Conservation (phyloP, 371 early-diverging fungal genomes). For the Lichtheimia ramosa region DNA sequence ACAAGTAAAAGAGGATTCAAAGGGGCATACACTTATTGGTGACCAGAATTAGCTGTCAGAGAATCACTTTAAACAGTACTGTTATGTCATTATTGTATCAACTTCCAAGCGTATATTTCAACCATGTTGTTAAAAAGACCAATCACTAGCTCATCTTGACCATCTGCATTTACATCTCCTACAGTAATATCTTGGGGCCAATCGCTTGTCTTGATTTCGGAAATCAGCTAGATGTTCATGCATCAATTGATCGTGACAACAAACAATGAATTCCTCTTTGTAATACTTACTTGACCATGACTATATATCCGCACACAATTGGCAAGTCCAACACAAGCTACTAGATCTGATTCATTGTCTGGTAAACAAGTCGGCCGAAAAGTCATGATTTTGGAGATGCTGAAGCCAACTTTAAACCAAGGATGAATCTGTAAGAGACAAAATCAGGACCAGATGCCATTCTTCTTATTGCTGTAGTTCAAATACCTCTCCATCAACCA, state of each 20-base stretch:
- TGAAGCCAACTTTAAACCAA: slow-evolving; percentile 38
- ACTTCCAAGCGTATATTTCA: slow-evolving; percentile 38
- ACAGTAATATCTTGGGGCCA: slow-evolving; percentile 45
- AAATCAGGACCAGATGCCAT: neutral
- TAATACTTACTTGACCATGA: slow-evolving; percentile 31
- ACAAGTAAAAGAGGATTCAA: no score
- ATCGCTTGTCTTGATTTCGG: slow-evolving; percentile 32
- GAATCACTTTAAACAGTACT: no score
- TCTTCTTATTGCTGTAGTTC: neutral
- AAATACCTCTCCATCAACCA: slow-evolving; percentile 44
- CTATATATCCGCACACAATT: slow-evolving; percentile 36
- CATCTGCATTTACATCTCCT: slow-evolving; percentile 50
- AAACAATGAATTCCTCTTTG: neutral
- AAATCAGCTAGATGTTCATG: slow-evolving; percentile 21
- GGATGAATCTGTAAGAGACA: slow-evolving; percentile 24
- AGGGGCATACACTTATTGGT: no score
- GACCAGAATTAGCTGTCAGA: no score
- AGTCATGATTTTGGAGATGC: slow-evolving; percentile 24
- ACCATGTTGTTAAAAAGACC: slow-evolving; percentile 42
- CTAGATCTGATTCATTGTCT: slow-evolving; percentile 35
- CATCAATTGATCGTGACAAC: neutral
- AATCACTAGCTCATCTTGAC: slow-evolving; percentile 42
- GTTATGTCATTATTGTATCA: neutral
- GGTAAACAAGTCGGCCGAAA: slow-evolving; percentile 31
- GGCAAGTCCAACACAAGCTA: slow-evolving; percentile 45